Percentiles rank a stretch among this genome's conserved stretches.
These are phyloP conservation scores for Trametes cingulata DNA, from an alignment of 768 basidiomycete genomes.

Conservation along the genomic window DNA sequence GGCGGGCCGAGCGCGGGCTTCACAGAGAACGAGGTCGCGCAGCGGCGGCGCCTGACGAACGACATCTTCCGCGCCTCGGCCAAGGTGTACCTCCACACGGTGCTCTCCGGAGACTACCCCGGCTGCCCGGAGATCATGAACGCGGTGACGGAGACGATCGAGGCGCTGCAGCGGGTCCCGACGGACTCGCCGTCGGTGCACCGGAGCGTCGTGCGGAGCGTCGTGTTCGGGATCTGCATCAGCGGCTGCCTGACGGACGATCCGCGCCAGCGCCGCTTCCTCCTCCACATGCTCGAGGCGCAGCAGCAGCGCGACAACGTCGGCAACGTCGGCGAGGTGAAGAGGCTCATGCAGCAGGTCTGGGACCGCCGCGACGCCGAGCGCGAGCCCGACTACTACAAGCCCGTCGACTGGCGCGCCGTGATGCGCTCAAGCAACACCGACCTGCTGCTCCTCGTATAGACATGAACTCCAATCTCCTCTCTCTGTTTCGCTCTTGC, in stretches of 20 bases:
- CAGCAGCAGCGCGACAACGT: slow-evolving; percentile 50
- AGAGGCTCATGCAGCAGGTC: slow-evolving; percentile 52
- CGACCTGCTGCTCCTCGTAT: slow-evolving; percentile 62
- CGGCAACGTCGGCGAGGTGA: slow-evolving; percentile 66
- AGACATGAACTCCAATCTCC: slow-evolving; percentile 18
- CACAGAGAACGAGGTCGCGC: slow-evolving; percentile 28
- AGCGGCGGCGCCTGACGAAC: slow-evolving; percentile 40
- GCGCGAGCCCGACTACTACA: slow-evolving; percentile 21
- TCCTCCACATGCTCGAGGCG: slow-evolving; percentile 49
- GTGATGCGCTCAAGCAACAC: slow-evolving; percentile 44
- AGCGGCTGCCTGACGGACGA: slow-evolving; percentile 69
- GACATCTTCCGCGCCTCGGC: slow-evolving; percentile 72
- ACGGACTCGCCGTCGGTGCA: slow-evolving; percentile 35
- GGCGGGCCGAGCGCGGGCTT: slow-evolving; percentile 25
- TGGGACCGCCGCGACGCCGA: slow-evolving; percentile 49
- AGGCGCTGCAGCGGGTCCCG: slow-evolving; percentile 43
- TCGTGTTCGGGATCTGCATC: slow-evolving; percentile 77
- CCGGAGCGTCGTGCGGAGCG: slow-evolving; percentile 68
- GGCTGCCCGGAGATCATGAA: slow-evolving; percentile 60
- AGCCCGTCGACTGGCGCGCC: slow-evolving; percentile 62
- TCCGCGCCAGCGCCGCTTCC: slow-evolving; percentile 39
- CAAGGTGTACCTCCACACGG: slow-evolving; percentile 71
- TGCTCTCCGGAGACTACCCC: slow-evolving; percentile 74
- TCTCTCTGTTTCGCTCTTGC: background rate
- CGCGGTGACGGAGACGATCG: slow-evolving; percentile 55